Base-by-base conservation (phyloP, 108 stramenopile genomes). In the Fistulifera pelliculosa region DNA sequence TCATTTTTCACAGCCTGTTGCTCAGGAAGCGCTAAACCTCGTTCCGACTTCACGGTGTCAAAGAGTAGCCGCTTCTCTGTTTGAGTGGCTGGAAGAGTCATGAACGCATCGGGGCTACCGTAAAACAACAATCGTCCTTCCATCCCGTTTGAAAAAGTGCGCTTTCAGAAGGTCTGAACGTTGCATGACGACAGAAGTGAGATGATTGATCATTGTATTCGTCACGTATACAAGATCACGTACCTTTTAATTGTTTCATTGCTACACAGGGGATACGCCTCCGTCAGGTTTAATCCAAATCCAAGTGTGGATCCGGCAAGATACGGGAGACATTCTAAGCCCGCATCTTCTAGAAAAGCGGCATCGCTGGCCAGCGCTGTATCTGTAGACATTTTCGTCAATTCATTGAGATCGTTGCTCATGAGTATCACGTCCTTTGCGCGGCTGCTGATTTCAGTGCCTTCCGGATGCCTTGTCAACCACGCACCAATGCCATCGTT, bases 121-220 rank as follows among this genome's bases (percentile, higher is more conserved):
- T 72, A 79, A 48, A 83, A 83, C 64, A 81, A 27, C 64, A 65
- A 49, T 73, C 58, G 40, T 85, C 76, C 17, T 83, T 85, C 71
- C 71, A 75, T 1, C 71, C 71, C 42, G 49, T 22, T 0, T 13
- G 28, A 35, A 62, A 69, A 51, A 77, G 49, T 48, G 57, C 35
- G 39, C 35, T 70, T 60, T 88, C 82, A 40, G 35, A 61, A 23
- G 45, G 24, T 24, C 44, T 31, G 23, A 14, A n/a, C 27, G 21
- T 21, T 17, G 2, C 22, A 3, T 6, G n/a, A 54, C 24, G 4
- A 26, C 3, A 25, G n/a, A 7, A 2, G 28, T 21, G 16, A 18
- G 24, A 24, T 24, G 15, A 27, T 21, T 14, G 18, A 68, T 28
- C 35, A 31, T 27, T 41, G 1, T 14, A 56, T 35, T 28, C 25